phyloP scores from a whole-genome alignment of 257 asterid species.

The Leonotis leonurus region DNA sequence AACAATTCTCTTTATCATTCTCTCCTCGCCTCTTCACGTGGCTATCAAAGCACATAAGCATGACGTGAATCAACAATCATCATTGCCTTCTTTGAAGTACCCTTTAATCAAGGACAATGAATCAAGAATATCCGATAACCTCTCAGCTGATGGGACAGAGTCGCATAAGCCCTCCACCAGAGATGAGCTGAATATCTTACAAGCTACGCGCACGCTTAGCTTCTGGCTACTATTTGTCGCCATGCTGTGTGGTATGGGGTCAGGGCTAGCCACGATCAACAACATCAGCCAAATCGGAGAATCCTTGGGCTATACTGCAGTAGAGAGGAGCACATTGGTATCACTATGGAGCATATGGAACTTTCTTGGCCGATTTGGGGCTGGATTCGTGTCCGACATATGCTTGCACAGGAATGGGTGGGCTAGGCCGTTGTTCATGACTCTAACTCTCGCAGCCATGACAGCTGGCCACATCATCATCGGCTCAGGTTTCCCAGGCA shows the following conservation, averaged over 20 bases:
- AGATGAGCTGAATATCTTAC: slow-evolving; percentile 41
- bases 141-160: neutral
- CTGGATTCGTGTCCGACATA: slow-evolving; percentile 66
- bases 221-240: slow-evolving; percentile 81
- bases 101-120: slow-evolving; percentile 31
- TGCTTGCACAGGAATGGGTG: slow-evolving; percentile 50
- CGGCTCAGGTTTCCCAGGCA: slow-evolving; percentile 68
- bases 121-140: neutral
- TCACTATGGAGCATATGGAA: slow-evolving; percentile 97
- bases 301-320: slow-evolving; percentile 61
- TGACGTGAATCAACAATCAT: neutral
- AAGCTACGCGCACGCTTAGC: slow-evolving; percentile 54
- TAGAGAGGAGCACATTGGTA: slow-evolving; percentile 66
- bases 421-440: slow-evolving; percentile 75
- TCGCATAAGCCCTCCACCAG: slow-evolving; percentile 11
- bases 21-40: slow-evolving; percentile 49
- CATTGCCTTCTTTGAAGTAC: slow-evolving; percentile 18
- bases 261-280: slow-evolving; percentile 84
- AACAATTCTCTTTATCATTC: slow-evolving; percentile 46
- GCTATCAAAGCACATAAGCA: slow-evolving; percentile 39
- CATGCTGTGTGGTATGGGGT: slow-evolving; percentile 92
- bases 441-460: slow-evolving; percentile 64
- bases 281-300: slow-evolving; percentile 98
- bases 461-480: slow-evolving; percentile 64
- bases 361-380: slow-evolving; percentile 85